Evolutionary conservation across 139 green algal genomes (phyloP).

Genomic region (Chlamydomonas incerta): DNA sequence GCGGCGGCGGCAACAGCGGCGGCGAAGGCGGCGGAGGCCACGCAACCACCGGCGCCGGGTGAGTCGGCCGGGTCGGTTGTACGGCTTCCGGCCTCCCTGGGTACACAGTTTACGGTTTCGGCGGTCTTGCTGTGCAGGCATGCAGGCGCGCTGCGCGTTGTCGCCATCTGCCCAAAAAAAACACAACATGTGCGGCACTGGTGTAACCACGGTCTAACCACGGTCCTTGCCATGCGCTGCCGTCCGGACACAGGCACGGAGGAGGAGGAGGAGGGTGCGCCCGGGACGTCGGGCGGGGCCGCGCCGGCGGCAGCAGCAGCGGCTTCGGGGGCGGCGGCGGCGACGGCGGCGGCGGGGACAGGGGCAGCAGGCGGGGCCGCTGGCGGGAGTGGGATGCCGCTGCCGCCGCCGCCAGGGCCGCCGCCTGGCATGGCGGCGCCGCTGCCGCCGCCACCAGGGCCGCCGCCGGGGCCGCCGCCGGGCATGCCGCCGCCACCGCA

Average conservation of each 20-base stretch:
- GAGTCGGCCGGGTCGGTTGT: too few species aligned
- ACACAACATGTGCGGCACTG: too few species aligned
- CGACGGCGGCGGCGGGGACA: background rate
- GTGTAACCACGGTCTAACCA: too few species aligned
- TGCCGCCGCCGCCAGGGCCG: constrained; percentile 50
- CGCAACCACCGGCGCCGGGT: constrained; percentile 20
- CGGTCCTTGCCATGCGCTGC: background rate
- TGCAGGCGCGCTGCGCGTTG: too few species aligned
- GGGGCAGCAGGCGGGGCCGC: background rate
- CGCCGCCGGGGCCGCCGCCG: background rate
- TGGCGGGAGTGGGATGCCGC: background rate
- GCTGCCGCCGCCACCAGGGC: constrained; percentile 3
- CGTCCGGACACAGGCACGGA: constrained; percentile 12
- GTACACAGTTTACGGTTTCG: too few species aligned
- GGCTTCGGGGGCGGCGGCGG: background rate
- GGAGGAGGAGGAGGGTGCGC: constrained; percentile 5
- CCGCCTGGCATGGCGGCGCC: constrained; percentile 17
- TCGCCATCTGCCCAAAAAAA: too few species aligned
- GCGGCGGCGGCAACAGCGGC: background rate
- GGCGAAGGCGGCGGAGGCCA: background rate
- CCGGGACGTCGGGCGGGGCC: background rate
- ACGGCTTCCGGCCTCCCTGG: too few species aligned
- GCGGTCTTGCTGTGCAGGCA: too few species aligned
- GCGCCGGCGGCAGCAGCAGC: constrained; percentile 16
- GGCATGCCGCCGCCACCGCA: constrained; percentile 6